These are phyloP conservation scores for Podospora bellae-mahoneyi DNA, from an alignment of 495 filamentous ascomycete species.

Conservation along the genomic window DNA sequence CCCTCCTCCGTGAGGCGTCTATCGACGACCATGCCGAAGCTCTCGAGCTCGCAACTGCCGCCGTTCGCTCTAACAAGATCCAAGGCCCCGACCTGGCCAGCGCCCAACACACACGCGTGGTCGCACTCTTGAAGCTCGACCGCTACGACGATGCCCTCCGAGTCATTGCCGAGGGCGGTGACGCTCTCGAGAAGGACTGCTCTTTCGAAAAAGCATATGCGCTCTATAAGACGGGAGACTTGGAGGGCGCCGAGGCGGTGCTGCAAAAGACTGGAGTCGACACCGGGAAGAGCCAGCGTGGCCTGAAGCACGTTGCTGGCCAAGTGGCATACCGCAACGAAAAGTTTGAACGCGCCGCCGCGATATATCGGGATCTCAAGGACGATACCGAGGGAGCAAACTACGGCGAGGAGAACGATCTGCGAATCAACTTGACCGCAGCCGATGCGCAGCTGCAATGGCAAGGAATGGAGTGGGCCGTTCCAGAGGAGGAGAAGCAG, in stretches of 20 bases:
- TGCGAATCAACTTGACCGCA: conserved; percentile 80
- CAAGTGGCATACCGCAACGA: conserved; percentile 87
- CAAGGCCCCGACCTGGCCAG: conserved; percentile 47
- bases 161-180: conserved; percentile 67
- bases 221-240: conserved; percentile 78
- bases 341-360: conserved; percentile 68
- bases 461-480: conserved; percentile 53
- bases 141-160: conserved; percentile 86
- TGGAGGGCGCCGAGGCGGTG: conserved; percentile 66
- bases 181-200: conserved; percentile 62
- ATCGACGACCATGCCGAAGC: conserved; percentile 49
- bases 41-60: conserved; percentile 46
- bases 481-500: conserved; percentile 45
- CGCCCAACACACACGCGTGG: conserved; percentile 72
- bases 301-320: conserved; percentile 77
- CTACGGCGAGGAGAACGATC: conserved; percentile 73
- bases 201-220: conserved; percentile 83
- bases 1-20: conserved; percentile 45
- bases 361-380: conserved; percentile 63
- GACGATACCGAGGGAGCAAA: conserved; percentile 41
- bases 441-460: conserved; percentile 84
- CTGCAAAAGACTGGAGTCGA: conserved; percentile 42
- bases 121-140: conserved; percentile 89
- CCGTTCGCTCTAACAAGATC: conserved; percentile 71
- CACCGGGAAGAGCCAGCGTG: conserved; percentile 27